phyloP scores from a whole-genome alignment of 78 protist species.

The Cavenderia fasciculata region DNA sequence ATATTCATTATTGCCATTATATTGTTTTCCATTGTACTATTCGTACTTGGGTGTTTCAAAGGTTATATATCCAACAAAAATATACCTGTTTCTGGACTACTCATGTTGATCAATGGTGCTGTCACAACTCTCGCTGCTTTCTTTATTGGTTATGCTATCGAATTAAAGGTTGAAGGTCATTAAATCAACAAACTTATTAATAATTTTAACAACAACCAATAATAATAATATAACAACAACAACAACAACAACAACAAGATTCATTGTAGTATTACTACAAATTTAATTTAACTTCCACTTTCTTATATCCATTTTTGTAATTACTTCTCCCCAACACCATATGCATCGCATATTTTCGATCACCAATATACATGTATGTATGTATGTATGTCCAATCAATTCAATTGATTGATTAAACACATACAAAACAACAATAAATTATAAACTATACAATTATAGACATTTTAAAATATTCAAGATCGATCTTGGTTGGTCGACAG shows the following conservation, averaged over 20 bases:
- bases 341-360: background rate
- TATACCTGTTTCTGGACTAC: slow-evolving; percentile 55
- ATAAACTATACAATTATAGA: no score
- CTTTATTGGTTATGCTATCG: slow-evolving; percentile 78
- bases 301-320: background rate
- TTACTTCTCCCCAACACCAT: background rate
- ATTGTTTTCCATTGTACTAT: slow-evolving; percentile 34
- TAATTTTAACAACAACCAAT: no score
- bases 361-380: background rate
- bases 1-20: slow-evolving; percentile 56
- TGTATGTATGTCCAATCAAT: background rate
- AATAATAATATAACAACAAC: background rate
- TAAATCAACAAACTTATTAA: no score
- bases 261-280: no score
- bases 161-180: no score
- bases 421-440: no score
- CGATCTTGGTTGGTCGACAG: no score
- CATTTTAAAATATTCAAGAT: no score
- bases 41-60: slow-evolving; percentile 76
- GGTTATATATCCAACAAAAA: slow-evolving; percentile 55
- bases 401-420: background rate
- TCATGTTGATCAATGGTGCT: slow-evolving; percentile 73
- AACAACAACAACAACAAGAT: background rate
- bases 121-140: slow-evolving; percentile 80
- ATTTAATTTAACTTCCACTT: background rate